phyloP scores from a whole-genome alignment of 345 rosid species.

The Sonneratia alba region DNA sequence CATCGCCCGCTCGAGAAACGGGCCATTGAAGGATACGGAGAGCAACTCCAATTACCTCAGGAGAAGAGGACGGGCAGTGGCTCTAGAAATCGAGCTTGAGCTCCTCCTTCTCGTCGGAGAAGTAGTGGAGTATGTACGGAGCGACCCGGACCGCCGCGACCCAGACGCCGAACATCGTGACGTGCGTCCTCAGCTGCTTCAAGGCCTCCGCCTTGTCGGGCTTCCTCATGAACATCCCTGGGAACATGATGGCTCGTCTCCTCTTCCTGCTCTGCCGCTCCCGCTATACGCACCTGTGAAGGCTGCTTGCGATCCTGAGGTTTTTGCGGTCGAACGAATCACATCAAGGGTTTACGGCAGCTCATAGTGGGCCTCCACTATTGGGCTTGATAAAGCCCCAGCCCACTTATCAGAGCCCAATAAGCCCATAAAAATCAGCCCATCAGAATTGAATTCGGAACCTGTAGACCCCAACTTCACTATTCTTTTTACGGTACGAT shows the following conservation, averaged over 20 bases:
- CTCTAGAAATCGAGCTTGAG: slow-evolving; percentile 64
- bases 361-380: background rate
- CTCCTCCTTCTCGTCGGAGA: slow-evolving; percentile 55
- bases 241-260: slow-evolving; percentile 42
- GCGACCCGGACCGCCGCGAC: slow-evolving; percentile 47
- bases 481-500: no score
- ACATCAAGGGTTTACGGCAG: slow-evolving; percentile 1
- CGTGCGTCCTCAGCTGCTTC: slow-evolving; percentile 61
- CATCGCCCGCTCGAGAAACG: background rate
- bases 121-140: slow-evolving; percentile 64
- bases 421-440: no score
- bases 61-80: background rate
- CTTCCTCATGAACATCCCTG: slow-evolving; percentile 68
- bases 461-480: no score
- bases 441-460: no score
- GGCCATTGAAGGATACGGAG: background rate
- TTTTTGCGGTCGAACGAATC: background rate
- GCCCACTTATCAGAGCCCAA: background rate
- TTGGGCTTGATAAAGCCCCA: background rate
- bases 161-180: slow-evolving; percentile 53
- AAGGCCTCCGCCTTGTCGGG: slow-evolving; percentile 78
- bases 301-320: background rate
- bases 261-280: background rate
- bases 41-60: background rate
- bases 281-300: background rate